Evolutionary conservation across 345 rosid genomes (phyloP), one percentile per base, ranked within the genome.

Genomic region (Kandelia obovata): DNA sequence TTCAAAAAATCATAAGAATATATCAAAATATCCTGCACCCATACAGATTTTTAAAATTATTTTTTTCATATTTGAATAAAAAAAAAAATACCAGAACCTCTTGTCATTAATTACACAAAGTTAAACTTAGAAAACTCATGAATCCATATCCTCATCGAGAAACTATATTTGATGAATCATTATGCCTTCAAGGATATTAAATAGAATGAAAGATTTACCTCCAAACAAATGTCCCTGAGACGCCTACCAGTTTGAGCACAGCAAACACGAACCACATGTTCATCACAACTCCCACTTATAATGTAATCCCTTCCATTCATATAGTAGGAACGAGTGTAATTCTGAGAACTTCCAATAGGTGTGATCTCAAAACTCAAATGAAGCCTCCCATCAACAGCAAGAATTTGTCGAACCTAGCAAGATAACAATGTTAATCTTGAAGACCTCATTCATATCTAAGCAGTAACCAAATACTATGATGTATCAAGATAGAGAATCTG

Each of bases 201-300:
- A n/a, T 27, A 23, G 56, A 15, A 66, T 28, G 56, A 49, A n/a
- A 10, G 17, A 27, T 26, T 59, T 81, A 94, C 98, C 98, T 91
- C 97, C 84, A 94, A 77, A 62, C 89, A 83, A 71, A 94, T 76
- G 76, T 94, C 98, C 79, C 88, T 89, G 61, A 94, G 88, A 60
- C 98, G 98, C 75, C 92, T 88, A 78, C 98, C 98, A 39, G 98
- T 94, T 83, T 89, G 98, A 67, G 98, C 96, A 79, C 98, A 91
- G 73, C 96, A 89, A 73, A 94, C 82, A 57, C 92, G 98, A 56
- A 91, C 87, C 61, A 88, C 81, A 62, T 85, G 92, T 77, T 94
- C 97, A 69, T 94, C 97, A 55, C 96, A 88, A 64, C 98, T 91
- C 66, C 98, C 97, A 67, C 91, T 94, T 51, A 94, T 81, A 68